Evolutionary conservation across 2,329 filamentous ascomycete species (phyloP), one percentile per base, ranked within the genome.

Genomic region (Metarhizium brunneum): DNA sequence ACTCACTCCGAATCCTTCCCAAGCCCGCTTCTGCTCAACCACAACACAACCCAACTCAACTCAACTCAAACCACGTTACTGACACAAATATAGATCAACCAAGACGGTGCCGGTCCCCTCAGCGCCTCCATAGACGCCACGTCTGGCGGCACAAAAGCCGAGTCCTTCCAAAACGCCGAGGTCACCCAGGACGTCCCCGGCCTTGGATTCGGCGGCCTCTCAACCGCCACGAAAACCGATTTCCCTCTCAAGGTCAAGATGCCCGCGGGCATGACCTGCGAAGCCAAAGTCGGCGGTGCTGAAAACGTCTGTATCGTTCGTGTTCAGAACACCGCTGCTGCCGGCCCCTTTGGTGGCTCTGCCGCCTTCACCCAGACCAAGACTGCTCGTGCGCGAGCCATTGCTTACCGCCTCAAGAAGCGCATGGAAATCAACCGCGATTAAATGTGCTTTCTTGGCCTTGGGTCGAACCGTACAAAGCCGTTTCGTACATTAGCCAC

Each of bases 341-440:
- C 84, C 10, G 84, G 84, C 5, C 84, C 85, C 25, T 87, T 88
- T 60, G 84, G 85, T 64, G 84, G 84, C 54, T 83, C 81, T 14
- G 82, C 77, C 36, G 84, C 83, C 36, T 87, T 87, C 68, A 86
- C 82, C 1, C 81, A 85, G 76, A 76, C 74, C 55, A 55, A 77
- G 14, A 73, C 75, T 16, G 80, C 79, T 18, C 75, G 78, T 70
- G 86, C 85, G 80, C 75, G 83, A 50, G 81, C 83, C 43, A 71
- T 86, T 56, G 80, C 79, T 64, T 84, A 80, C 69, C 65, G 69
- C 16, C 64, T 72, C 16, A 69, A 66, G 66, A 71, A 71, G 66
- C 67, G 69, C 48, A 69, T 71, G 66, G 62, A 69, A 56, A 63
- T 71, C 61, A 61, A 57, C 58, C 63, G 59, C 54, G 11, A 35